Base-by-base conservation (phyloP, 345 rosid species). In the Moringa oleifera region DNA sequence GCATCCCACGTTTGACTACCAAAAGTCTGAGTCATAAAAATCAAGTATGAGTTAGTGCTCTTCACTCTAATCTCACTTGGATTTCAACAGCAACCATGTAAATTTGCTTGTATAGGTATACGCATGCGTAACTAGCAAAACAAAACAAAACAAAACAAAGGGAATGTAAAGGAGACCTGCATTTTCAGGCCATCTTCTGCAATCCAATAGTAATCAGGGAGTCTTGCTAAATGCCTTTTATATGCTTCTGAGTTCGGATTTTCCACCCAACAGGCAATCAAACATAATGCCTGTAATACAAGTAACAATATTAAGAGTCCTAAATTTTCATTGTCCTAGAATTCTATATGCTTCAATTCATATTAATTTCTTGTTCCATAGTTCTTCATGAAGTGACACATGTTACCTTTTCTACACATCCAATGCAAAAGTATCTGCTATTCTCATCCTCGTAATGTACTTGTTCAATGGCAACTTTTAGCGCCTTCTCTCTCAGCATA, bases 1-100 rank as follows among this genome's bases (percentile, higher is more conserved):
- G 80, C 82, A 51, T 87, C 95, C 95, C 95, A 87, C 56, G 68
- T 77, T 70, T 87, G 91, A 65, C 80, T 33, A 18, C 87, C 94
- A 33, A 83, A 81, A 59, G 77, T 72, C 90, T 87, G 76, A 62
- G 64, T 6, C 11, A 11, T 11, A 33, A 33, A 33, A 11, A 33
- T 33, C 6, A 33, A 33, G 37, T 11, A 33, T 33, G 37, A 33
- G 6, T 33, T 33, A n/a, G n/a, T n/a, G n/a, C n/a, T n/a, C n/a
- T n/a, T n/a, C n/a, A n/a, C n/a, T n/a, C n/a, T n/a, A n/a, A n/a
- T n/a, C n/a, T n/a, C n/a, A n/a, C n/a, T n/a, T n/a, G n/a, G n/a
- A n/a, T n/a, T n/a, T n/a, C n/a, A n/a, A n/a, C n/a, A n/a, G n/a
- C n/a, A n/a, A n/a, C n/a, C n/a, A n/a, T n/a, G n/a, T n/a, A n/a